These are phyloP conservation scores for Macrolepiota dolichaula DNA, from an alignment of 768 basidiomycete species.

Conservation along the genomic window DNA sequence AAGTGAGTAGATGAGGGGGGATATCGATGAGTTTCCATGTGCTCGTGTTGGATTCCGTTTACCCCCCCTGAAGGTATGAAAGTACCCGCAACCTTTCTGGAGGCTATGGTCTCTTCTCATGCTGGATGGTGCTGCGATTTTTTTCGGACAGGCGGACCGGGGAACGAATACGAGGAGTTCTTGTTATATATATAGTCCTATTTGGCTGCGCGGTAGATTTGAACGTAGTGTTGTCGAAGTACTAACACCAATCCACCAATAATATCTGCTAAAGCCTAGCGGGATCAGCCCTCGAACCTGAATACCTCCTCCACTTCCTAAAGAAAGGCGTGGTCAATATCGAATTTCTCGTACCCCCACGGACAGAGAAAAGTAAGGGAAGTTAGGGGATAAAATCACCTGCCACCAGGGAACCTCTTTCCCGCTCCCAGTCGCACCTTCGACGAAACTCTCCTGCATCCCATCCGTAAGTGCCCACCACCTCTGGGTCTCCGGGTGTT, in stretches of 20 bases:
- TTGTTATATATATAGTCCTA: too few species aligned
- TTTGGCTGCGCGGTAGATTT: too few species aligned
- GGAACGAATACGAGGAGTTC: too few species aligned
- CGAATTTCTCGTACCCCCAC: background rate
- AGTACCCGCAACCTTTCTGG: too few species aligned
- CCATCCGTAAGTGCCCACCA: slow-evolving; percentile 79
- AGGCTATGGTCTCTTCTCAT: too few species aligned
- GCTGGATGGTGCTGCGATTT: too few species aligned
- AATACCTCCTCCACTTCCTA: slow-evolving; percentile 67
- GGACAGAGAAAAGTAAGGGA: background rate
- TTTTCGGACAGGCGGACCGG: too few species aligned
- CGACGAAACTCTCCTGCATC: slow-evolving; percentile 77
- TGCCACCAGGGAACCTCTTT: slow-evolving; percentile 70
- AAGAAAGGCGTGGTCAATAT: background rate
- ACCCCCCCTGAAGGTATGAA: too few species aligned
- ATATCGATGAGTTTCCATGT: too few species aligned
- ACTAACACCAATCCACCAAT: background rate
- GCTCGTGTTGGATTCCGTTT: too few species aligned
- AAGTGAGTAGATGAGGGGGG: too few species aligned
- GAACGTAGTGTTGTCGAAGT: background rate
- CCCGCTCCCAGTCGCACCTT: slow-evolving; percentile 67
- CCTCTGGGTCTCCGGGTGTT: slow-evolving; percentile 63
- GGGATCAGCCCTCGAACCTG: slow-evolving; percentile 27
- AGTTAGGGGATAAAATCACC: slow-evolving; percentile 28
- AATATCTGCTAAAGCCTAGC: background rate